phyloP scores from a whole-genome alignment of 345 rosid genomes.

The Melaleuca quinquenervia region DNA sequence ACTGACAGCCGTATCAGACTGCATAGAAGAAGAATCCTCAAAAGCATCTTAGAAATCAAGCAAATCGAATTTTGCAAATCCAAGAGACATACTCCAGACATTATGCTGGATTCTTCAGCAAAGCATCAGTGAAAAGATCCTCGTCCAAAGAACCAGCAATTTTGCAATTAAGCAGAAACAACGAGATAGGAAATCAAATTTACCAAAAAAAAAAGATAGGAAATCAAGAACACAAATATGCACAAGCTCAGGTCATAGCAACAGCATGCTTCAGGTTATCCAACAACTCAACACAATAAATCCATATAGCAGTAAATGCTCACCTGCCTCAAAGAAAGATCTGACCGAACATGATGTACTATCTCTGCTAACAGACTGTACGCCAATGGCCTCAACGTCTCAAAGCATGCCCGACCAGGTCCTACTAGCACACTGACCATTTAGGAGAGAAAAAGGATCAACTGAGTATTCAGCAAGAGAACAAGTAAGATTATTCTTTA shows the following conservation, averaged over 20 bases:
- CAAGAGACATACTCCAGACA: background rate
- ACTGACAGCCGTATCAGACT: background rate
- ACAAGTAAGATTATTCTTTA: background rate
- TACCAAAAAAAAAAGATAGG: no score
- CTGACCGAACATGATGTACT: conserved; percentile 94
- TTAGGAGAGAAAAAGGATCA: background rate
- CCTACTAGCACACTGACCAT: conserved; percentile 83
- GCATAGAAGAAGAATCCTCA: background rate
- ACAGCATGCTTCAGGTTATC: background rate
- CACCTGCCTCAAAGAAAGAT: conserved; percentile 86
- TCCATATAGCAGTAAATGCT: background rate
- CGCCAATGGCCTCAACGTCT: conserved; percentile 96
- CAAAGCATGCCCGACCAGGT: conserved; percentile 95
- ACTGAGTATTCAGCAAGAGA: background rate
- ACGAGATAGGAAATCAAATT: background rate
- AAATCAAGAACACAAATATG: background rate
- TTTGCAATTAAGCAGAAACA: background rate
- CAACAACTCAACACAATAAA: background rate
- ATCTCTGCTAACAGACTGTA: conserved; percentile 97
- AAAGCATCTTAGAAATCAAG: background rate
- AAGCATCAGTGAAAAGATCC: background rate
- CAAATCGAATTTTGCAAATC: background rate
- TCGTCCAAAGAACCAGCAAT: background rate
- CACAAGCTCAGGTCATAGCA: background rate
- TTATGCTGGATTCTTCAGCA: background rate